phyloP scores from a whole-genome alignment of 352 stramenopile species.

The Globisporangium mamillatum region DNA sequence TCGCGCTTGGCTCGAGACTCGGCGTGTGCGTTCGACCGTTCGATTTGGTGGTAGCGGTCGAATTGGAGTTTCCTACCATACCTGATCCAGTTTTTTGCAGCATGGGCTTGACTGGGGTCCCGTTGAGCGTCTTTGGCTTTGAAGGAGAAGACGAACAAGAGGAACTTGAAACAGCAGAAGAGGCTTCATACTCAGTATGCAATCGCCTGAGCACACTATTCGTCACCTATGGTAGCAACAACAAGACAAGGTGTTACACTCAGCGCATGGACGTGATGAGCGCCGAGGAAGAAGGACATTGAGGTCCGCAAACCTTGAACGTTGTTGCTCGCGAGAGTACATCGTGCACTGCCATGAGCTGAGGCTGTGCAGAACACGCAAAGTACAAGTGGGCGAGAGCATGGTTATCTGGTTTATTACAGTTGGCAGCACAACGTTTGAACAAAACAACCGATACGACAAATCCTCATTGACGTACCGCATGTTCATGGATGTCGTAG shows the following conservation, averaged over 20 bases:
- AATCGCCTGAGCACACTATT: constrained; percentile 1
- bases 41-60: not conserved
- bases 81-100: not conserved
- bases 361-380: not conserved
- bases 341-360: not conserved
- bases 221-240: not conserved
- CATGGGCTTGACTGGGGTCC: not conserved
- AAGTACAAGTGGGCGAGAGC: not conserved
- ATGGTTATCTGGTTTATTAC: not conserved
- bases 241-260: not conserved
- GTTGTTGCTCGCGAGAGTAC: not conserved
- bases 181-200: not conserved
- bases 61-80: not conserved
- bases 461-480: constrained; percentile 28
- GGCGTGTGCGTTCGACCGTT: not conserved
- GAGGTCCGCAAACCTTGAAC: constrained; percentile 7
- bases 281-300: too few relatives aligned
- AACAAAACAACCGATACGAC: too few relatives aligned
- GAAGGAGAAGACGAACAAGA: not conserved
- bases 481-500: constrained; percentile 62
- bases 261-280: not conserved
- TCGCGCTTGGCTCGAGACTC: constrained; percentile 2
- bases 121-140: constrained; percentile 3
- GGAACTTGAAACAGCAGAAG: not conserved
- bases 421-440: not conserved